Evolutionary conservation across 768 basidiomycete species (phyloP), one percentile per base, ranked within the genome.

Genomic region (Clavaria fumosa): DNA sequence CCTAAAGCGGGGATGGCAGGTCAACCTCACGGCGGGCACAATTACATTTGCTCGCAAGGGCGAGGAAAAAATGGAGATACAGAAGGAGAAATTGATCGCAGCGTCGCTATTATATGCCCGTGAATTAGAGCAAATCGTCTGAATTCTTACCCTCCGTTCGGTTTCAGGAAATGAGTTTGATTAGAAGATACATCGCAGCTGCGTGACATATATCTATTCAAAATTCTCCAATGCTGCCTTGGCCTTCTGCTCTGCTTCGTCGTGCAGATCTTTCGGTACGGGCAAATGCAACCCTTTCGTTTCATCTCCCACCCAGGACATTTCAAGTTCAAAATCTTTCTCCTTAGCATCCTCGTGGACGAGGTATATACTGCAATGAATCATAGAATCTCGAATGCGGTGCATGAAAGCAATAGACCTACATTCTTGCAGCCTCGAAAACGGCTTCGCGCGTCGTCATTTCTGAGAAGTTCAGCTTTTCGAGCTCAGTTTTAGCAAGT

Each of bases 281-380:
- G 75, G 70, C 18, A 73, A 66, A 57, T 96, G 90, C 34, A 77
- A 54, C 37, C 75, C 75, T 21, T 76, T 72, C 22, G 81, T 84
- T 59, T 93, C 86, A 23, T 74, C 68, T 26, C 89, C 75, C 41
- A 96, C 77, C 95, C 95, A 99, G 23, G 90, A 84, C 70, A 99
- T 74, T 59, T 99, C 95, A 19, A 99, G 72, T 54, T 97, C 95
- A 45, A 99, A 97, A 35, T 91, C 85, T 54, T 96, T 97, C 62
- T 96, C 91, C 58, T 96, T 95, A 43, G 84, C 78, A 53, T 97
- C 95, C 45, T 97, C 93, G 52, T 99, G 95, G 11, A 95, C 90
- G 27, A 88, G 72, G 59, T 99, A 89, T 53, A 97, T 93, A 53
- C 93, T 99, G 53, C 5, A 51, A 43, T 42, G 21, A 11, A 30